Conservation (phyloP, 306 rosid genomes). For the Cucumis sativus region Cucumber_9930_V3 NC_026657.2:39241501-39242000, state of each 20-base stretch:
- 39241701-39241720: constrained; percentile 36
- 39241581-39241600: constrained; percentile 91
- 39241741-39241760: constrained; percentile 36
- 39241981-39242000: constrained; percentile 68
- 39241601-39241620: constrained; percentile 88
- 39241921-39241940: neutral
- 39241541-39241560: constrained; percentile 82
- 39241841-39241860: neutral
- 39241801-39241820: constrained; percentile 95
- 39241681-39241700: constrained; percentile 57
- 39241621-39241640: constrained; percentile 68
- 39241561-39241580: constrained; percentile 72
- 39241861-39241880: neutral
- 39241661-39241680: constrained; percentile 72
- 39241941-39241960: constrained; percentile 15
- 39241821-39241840: constrained; percentile 53
- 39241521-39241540: constrained; percentile 74
- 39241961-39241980: constrained; percentile 67
- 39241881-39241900: constrained; percentile 4
- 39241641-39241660: constrained; percentile 76
- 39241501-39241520: constrained; percentile 73
- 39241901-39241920: constrained; percentile 2
- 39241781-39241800: constrained; percentile 90
- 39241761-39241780: constrained; percentile 67
- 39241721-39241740: constrained; percentile 40